A percentile compares a stretch with the other conserved stretches of the same genome.
Conservation (phyloP, 768 basidiomycete genomes). For the Lactifluus pinguis region DNA sequence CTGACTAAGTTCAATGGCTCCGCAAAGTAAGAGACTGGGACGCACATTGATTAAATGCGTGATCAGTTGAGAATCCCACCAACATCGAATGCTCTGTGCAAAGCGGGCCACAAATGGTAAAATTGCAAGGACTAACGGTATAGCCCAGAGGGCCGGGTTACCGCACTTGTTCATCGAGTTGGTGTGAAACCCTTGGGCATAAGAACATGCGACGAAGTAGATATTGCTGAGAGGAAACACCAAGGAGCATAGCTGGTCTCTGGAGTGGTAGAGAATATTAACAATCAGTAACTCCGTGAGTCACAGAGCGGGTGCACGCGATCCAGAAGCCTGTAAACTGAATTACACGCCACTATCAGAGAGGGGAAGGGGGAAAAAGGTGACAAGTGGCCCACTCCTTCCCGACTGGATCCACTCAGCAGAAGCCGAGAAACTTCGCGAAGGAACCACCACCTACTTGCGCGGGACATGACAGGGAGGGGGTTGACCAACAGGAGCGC, state of each 20-base stretch:
- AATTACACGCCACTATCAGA: too few species aligned
- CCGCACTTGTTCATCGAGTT: slow-evolving; percentile 42
- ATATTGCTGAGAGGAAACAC: slow-evolving; percentile 65
- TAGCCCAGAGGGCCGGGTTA: slow-evolving; percentile 44
- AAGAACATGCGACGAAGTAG: slow-evolving; percentile 68
- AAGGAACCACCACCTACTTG: slow-evolving; percentile 77
- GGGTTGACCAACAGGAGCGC: slow-evolving; percentile 64
- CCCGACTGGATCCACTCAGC: slow-evolving; percentile 56
- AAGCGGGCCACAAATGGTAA: slow-evolving; percentile 72
- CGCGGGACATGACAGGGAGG: slow-evolving; percentile 50
- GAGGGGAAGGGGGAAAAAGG: neutral
- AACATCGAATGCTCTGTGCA: slow-evolving; percentile 83
- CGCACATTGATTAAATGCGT: slow-evolving; percentile 86
- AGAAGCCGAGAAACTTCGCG: slow-evolving; percentile 53
- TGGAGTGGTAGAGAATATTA: slow-evolving; percentile 23
- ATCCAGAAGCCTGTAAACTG: too few species aligned
- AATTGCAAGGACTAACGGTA: slow-evolving; percentile 47
- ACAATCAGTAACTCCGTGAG: neutral
- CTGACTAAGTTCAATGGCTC: neutral
- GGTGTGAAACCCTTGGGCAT: slow-evolving; percentile 43
- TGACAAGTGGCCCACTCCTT: slow-evolving; percentile 50
- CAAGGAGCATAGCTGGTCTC: slow-evolving; percentile 79
- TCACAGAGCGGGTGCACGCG: slow-evolving; percentile 40
- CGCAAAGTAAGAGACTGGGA: neutral
- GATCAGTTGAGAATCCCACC: slow-evolving; percentile 57